Percentiles rank a stretch among this genome's conserved stretches.
phyloP scores from a whole-genome alignment of 148 eudicot genomes.

The Salicornia ramosissima region DNA sequence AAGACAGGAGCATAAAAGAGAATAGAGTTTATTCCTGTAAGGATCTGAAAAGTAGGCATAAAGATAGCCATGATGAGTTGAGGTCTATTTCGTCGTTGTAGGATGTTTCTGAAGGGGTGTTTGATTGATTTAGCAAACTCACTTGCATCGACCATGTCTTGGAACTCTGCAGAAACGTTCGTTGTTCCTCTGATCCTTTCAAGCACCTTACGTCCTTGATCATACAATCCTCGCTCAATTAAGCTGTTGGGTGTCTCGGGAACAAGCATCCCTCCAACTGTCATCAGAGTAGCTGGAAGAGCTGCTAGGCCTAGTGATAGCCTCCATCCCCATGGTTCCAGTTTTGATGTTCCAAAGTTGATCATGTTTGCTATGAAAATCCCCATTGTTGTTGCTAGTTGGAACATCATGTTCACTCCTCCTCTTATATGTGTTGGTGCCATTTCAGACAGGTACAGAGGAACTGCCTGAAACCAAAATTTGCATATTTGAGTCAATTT shows the following conservation, averaged over 20 bases:
- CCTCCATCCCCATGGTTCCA: conserved; percentile 90
- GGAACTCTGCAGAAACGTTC: conserved; percentile 53
- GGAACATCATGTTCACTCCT: conserved; percentile 87
- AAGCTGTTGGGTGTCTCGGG: conserved; percentile 94
- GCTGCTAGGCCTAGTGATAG: conserved; percentile 84
- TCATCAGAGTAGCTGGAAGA: conserved; percentile 69
- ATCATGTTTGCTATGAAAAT: conserved; percentile 91
- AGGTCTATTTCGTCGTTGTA: conserved; percentile 67
- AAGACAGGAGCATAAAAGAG: conserved; percentile 86
- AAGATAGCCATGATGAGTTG: conserved; percentile 68
- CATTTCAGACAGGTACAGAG: conserved; percentile 81
- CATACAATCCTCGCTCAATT: conserved; percentile 51
- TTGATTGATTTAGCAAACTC: conserved; percentile 65
- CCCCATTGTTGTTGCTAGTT: conserved; percentile 79
- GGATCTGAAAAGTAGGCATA: conserved; percentile 82
- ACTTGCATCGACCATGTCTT: conserved; percentile 70
- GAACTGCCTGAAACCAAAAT: conserved; percentile 55
- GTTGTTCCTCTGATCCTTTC: conserved; percentile 63
- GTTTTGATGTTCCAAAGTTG: conserved; percentile 75
- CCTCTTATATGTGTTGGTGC: conserved; percentile 85
- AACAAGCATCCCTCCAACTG: conserved; percentile 62
- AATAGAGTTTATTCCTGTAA: conserved; percentile 81
- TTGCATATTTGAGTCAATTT: neutral
- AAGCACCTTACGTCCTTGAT: conserved; percentile 50
- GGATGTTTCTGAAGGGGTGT: conserved; percentile 74